These are phyloP conservation scores for Urtica urens DNA, from an alignment of 306 rosid genomes.

Conservation along the genomic window DNA sequence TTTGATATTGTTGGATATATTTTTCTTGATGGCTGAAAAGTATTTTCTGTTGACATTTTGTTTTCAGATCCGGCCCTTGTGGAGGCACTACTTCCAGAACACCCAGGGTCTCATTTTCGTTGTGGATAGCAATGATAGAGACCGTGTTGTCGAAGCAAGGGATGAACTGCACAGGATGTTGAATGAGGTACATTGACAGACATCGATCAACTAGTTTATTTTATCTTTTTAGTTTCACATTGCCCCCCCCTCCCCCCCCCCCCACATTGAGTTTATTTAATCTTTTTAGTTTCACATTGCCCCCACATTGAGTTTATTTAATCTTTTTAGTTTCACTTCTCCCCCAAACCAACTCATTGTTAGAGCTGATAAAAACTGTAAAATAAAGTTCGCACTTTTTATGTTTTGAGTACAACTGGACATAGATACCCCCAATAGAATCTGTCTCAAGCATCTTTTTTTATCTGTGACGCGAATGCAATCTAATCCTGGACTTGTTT, in stretches of 20 bases:
- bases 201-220: neutral
- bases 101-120: slow-evolving; percentile 99
- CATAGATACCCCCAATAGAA: too few species aligned
- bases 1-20: neutral
- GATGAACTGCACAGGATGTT: slow-evolving; percentile 98
- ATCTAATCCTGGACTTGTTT: neutral
- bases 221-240: too few species aligned
- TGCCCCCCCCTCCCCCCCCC: too few species aligned
- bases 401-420: too few species aligned
- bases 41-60: slow-evolving; percentile 3
- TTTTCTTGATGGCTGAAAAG: neutral
- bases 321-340: too few species aligned
- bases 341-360: too few species aligned
- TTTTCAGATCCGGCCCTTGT: slow-evolving; percentile 94
- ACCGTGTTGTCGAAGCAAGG: slow-evolving; percentile 98
- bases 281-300: too few species aligned
- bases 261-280: too few species aligned
- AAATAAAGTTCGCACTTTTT: too few species aligned
- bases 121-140: slow-evolving; percentile 99
- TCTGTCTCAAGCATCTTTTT: neutral
- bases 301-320: too few species aligned
- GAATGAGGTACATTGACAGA: slow-evolving; percentile 71
- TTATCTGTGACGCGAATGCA: neutral
- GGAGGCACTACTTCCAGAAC: slow-evolving; percentile 99
- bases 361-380: too few species aligned